phyloP scores from a whole-genome alignment of 192 early-diverging fungal species.

The Lobosporangium transversale region DNA sequence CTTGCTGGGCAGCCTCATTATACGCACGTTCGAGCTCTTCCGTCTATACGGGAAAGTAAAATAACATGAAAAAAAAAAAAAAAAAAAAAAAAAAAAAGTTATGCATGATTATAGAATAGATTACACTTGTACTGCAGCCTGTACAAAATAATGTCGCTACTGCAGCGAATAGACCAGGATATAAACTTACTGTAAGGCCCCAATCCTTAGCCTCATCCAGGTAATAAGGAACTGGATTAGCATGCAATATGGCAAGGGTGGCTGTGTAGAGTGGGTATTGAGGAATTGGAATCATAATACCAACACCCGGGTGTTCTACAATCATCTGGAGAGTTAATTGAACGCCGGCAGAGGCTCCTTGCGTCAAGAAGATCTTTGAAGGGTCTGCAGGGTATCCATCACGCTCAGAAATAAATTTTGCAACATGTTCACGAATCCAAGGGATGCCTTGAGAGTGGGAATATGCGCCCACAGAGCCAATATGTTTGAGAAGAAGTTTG shows the following conservation, averaged over 20 bases:
- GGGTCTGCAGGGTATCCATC: conserved; percentile 92
- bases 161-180: no score
- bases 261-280: conserved; percentile 99
- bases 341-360: conserved; percentile 92
- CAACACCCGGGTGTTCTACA: conserved; percentile 79
- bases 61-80: no score
- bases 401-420: conserved; percentile 87
- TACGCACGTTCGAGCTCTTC: conserved; percentile 76
- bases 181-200: conserved; percentile 67
- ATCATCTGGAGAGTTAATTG: conserved; percentile 91
- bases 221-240: conserved; percentile 89
- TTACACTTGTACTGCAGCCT: background rate
- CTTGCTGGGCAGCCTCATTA: conserved; percentile 68
- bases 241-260: conserved; percentile 85
- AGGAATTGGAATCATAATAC: conserved; percentile 99
- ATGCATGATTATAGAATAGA: background rate
- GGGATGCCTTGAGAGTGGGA: conserved; percentile 94
- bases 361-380: conserved; percentile 91
- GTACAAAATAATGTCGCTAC: background rate
- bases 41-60: conserved; percentile 47
- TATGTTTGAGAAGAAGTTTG: conserved; percentile 71
- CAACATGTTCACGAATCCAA: conserved; percentile 84
- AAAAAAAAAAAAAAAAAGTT: no score
- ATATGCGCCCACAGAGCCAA: conserved; percentile 89
- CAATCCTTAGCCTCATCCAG: conserved; percentile 88